Conservation (phyloP, 1,139 yeast genomes). For the Magnusiomyces clavatus region DNA sequence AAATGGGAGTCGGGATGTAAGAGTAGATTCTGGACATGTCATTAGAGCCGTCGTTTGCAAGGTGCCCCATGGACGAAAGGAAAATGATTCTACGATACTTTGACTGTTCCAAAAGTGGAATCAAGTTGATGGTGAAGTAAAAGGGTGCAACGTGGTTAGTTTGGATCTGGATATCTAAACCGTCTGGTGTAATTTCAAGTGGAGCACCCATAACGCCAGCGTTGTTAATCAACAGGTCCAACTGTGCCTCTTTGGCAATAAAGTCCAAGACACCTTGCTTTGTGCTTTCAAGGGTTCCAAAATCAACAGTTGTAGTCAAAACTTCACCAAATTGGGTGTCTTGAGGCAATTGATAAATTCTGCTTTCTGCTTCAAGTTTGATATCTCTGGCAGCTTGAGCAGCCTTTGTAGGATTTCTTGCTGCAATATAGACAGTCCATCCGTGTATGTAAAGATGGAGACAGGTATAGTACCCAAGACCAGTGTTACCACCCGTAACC, state of each 20-base stretch:
- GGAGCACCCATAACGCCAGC: conserved; percentile 84
- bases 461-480: conserved; percentile 72
- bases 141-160: conserved; percentile 75
- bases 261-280: conserved; percentile 47
- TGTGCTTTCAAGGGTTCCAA: conserved; percentile 52
- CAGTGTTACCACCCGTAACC: conserved; percentile 75
- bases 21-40: conserved; percentile 47
- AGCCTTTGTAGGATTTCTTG: conserved; percentile 53
- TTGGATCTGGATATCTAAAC: conserved; percentile 73
- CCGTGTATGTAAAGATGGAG: conserved; percentile 76
- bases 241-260: conserved; percentile 38
- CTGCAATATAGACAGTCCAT: conserved; percentile 62
- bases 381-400: conserved; percentile 49
- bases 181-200: conserved; percentile 53
- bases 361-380: conserved; percentile 42
- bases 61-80: conserved; percentile 65
- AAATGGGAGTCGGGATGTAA: conserved; percentile 46
- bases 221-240: conserved; percentile 64
- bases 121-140: conserved; percentile 52
- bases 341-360: conserved; percentile 14
- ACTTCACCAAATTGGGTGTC: conserved; percentile 45
- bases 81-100: conserved; percentile 52
- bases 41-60: conserved; percentile 45
- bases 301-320: conserved; percentile 52
- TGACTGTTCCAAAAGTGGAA: conserved; percentile 45